Percentiles rank a stretch among this genome's conserved stretches.
These are phyloP conservation scores for Dacryopinax primogenitus DNA, from an alignment of 768 basidiomycete genomes.

Conservation along the genomic window DNA sequence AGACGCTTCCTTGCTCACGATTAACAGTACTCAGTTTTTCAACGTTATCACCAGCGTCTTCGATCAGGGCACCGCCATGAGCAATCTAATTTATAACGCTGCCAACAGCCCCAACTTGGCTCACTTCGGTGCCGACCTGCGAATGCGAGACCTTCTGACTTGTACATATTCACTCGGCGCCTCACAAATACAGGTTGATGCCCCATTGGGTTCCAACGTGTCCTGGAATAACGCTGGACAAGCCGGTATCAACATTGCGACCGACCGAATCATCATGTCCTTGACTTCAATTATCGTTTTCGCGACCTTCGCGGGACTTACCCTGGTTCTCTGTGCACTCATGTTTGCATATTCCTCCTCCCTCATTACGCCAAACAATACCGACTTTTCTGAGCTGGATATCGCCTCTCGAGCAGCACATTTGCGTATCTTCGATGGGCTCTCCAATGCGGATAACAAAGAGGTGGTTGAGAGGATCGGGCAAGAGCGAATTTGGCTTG, in stretches of 20 bases:
- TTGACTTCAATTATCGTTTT: not conserved
- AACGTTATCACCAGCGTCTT: not conserved
- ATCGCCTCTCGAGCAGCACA: not conserved
- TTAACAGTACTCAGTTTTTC: not conserved
- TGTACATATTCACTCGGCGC: not conserved
- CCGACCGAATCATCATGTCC: not conserved
- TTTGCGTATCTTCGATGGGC: not conserved
- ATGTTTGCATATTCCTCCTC: not conserved
- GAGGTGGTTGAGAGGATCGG: not conserved
- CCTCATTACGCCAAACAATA: not conserved
- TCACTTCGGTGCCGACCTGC: not conserved
- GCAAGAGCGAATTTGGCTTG: not conserved
- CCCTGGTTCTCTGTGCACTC: not conserved
- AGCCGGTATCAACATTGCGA: slow-evolving; percentile 2
- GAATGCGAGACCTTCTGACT: not conserved
- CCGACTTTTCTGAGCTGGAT: not conserved
- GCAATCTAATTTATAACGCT: not conserved
- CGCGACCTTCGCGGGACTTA: not conserved
- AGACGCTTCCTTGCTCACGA: not conserved
- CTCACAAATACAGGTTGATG: slow-evolving; percentile 3
- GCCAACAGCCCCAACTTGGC: not conserved
- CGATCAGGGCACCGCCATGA: not conserved
- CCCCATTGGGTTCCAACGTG: not conserved
- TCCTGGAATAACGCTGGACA: slow-evolving; percentile 3
- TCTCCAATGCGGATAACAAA: not conserved